Conservation (phyloP, 1,284 basidiomycete species). For the Coriolopsis trogii region DNA sequence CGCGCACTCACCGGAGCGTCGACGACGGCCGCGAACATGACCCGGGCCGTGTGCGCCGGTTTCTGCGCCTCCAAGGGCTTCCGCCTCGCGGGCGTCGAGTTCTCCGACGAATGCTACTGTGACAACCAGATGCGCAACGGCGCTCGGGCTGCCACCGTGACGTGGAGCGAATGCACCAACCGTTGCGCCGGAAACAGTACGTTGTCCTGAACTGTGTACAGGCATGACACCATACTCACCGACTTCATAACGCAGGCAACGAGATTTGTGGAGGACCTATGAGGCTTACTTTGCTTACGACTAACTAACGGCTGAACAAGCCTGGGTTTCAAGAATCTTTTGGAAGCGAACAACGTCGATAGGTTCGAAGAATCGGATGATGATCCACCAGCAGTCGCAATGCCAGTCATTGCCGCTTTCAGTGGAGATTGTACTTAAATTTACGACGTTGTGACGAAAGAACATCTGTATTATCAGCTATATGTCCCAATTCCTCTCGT, state of each 20-base stretch:
- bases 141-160: slow-evolving; percentile 7
- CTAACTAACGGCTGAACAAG: too few species aligned
- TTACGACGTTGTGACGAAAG: too few species aligned
- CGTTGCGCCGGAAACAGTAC: slow-evolving; percentile 17
- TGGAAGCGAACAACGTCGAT: too few species aligned
- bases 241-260: slow-evolving; percentile 4
- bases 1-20: slow-evolving; percentile 29
- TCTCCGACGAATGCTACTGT: slow-evolving; percentile 32
- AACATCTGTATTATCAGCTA: too few species aligned
- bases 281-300: slow-evolving; percentile 24
- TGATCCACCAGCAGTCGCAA: too few species aligned
- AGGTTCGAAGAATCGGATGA: too few species aligned
- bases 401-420: too few species aligned
- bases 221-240: too few species aligned
- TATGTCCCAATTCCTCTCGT: too few species aligned
- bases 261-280: slow-evolving; percentile 32
- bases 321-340: too few species aligned
- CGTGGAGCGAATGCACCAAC: slow-evolving; percentile 14
- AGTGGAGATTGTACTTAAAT: too few species aligned
- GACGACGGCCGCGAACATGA: slow-evolving; percentile 20
- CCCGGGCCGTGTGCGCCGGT: slow-evolving; percentile 10
- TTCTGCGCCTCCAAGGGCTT: slow-evolving; percentile 23
- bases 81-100: slow-evolving; percentile 30
- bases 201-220: not conserved
- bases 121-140: slow-evolving; percentile 16